Conservation (phyloP, 345 rosid genomes). For the Firmiana major region DNA sequence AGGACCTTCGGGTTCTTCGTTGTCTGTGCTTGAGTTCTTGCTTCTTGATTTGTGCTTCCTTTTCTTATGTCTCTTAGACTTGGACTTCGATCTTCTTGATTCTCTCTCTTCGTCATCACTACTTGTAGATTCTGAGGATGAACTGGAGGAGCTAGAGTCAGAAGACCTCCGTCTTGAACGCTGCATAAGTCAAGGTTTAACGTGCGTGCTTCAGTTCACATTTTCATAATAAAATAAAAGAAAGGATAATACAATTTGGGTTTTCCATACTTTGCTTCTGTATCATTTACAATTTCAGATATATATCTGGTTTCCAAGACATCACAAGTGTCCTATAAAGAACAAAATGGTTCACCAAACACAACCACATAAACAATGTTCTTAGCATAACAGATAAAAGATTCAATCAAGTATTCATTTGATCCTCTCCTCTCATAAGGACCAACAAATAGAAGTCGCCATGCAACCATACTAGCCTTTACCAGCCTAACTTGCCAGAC, state of each 20-base stretch:
- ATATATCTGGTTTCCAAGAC: not conserved
- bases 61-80: slow-evolving; percentile 63
- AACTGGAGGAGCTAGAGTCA: slow-evolving; percentile 53
- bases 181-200: slow-evolving; percentile 36
- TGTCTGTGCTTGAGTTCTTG: slow-evolving; percentile 45
- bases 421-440: not conserved
- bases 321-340: not conserved
- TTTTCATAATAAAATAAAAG: not conserved
- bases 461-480: not conserved
- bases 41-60: slow-evolving; percentile 63
- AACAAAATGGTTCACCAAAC: not conserved
- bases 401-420: not conserved
- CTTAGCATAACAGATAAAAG: not conserved
- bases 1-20: slow-evolving; percentile 61
- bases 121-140: slow-evolving; percentile 74
- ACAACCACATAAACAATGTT: not conserved
- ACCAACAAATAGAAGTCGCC: not conserved
- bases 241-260: not conserved
- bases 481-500: not conserved
- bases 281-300: not conserved
- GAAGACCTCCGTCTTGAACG: slow-evolving; percentile 59
- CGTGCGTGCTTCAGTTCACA: not conserved
- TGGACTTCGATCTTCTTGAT: slow-evolving; percentile 69
- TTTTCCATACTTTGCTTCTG: not conserved
- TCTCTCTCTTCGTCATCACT: slow-evolving; percentile 72